Evolutionary conservation across 768 basidiomycete genomes (phyloP).

Genomic region (Lactarius sanguifluus): DNA sequence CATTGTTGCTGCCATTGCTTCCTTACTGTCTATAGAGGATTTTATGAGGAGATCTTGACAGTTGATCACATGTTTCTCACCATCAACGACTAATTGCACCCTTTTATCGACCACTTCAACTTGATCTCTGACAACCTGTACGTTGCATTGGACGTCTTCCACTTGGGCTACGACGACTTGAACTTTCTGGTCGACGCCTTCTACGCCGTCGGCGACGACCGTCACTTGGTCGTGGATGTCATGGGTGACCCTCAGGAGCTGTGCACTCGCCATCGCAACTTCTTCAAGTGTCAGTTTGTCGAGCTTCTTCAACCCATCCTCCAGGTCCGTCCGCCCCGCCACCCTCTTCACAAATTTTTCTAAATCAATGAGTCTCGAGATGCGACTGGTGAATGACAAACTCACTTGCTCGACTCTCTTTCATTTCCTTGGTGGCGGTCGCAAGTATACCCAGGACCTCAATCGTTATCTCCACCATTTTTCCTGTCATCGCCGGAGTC

Average conservation of each 20-base stretch:
- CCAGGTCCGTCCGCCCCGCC: background rate
- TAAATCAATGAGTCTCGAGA: background rate
- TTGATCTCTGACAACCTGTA: background rate
- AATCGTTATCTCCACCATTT: background rate
- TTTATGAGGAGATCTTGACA: background rate
- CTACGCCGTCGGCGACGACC: background rate
- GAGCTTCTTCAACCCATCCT: background rate
- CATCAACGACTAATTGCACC: background rate
- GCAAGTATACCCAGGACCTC: background rate
- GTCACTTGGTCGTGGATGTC: background rate
- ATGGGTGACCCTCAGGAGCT: background rate
- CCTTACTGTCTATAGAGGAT: background rate
- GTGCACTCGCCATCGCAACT: background rate
- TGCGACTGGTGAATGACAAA: background rate
- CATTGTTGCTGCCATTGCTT: background rate
- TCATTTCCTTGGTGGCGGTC: background rate
- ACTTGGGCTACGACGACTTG: background rate
- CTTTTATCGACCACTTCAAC: background rate
- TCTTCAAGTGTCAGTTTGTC: background rate
- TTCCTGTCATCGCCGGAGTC: background rate
- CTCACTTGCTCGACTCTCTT: background rate
- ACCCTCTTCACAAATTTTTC: constrained; percentile 2
- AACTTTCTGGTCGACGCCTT: background rate
- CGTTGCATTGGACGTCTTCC: background rate
- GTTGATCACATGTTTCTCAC: background rate